phyloP scores from a whole-genome alignment of 164 flowering plant genomes.

The grape (Vitis vinifera) region DNA sequence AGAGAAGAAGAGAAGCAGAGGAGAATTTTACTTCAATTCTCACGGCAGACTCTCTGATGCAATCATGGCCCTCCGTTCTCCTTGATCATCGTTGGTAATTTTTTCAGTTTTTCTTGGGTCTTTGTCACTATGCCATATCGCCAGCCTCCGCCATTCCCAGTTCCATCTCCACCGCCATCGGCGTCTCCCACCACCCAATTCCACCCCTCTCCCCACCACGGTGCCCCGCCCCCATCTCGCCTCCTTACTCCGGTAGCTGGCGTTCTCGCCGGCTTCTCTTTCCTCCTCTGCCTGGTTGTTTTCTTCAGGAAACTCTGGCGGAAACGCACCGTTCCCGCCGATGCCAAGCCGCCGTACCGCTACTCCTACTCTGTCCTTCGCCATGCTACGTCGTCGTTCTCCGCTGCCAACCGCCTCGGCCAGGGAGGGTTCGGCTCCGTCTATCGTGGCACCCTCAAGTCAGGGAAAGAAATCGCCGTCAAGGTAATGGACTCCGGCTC shows the following conservation, averaged over 20 bases:
- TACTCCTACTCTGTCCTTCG: conserved; percentile 67
- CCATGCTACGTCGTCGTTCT: conserved; percentile 67
- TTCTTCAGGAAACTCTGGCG: conserved; percentile 35
- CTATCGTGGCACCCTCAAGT: conserved; percentile 48
- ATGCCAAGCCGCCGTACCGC: conserved; percentile 55
- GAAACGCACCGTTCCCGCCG: conserved; percentile 58
- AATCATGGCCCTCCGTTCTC: not conserved
- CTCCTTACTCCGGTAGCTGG: conserved; percentile 27
- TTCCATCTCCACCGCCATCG: conserved; percentile 4
- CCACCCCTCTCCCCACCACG: conserved; percentile 12
- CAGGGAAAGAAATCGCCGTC: conserved; percentile 51
- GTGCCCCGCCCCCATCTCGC: conserved; percentile 16
- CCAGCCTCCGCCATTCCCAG: conserved; percentile 8
- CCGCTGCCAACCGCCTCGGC: conserved; percentile 66
- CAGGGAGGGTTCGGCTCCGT: conserved; percentile 97
- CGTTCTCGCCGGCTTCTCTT: conserved; percentile 29
- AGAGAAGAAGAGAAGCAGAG: too few species aligned
- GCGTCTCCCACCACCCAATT: not conserved
- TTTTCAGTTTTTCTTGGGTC: not conserved
- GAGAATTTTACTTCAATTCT: too few species aligned
- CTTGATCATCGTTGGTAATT: not conserved
- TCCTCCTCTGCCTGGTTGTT: conserved; percentile 23
- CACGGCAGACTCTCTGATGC: too few species aligned
- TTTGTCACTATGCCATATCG: conserved; percentile 44
- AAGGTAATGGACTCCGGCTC: conserved; percentile 88